Percentiles rank a stretch among this genome's conserved stretches.
Conservation (phyloP, 371 early-diverging fungal species). For the Smittium mucronatum region DNA sequence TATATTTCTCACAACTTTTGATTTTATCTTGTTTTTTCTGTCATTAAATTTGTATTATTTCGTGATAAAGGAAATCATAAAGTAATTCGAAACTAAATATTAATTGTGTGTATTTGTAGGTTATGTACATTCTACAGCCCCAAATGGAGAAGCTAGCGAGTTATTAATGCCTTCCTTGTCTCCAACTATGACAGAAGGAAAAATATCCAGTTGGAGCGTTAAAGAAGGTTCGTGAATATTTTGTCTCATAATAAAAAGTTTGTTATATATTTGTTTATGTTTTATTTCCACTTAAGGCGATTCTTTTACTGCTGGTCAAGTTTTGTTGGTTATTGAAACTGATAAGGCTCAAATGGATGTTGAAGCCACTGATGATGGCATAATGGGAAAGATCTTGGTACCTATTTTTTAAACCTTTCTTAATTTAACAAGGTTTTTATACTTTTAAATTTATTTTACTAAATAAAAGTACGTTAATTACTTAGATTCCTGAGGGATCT, state of each 20-base stretch:
- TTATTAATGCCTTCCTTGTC: constrained; percentile 89
- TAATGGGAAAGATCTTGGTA: constrained; percentile 80
- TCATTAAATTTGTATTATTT: too few species aligned
- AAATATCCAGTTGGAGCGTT: constrained; percentile 79
- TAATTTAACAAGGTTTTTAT: too few species aligned
- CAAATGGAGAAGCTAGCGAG: constrained; percentile 17
- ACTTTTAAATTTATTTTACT: neutral
- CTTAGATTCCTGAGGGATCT: constrained; percentile 39
- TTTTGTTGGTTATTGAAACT: constrained; percentile 76
- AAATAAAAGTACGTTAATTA: neutral
- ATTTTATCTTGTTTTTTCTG: too few species aligned
- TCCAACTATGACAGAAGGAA: constrained; percentile 96
- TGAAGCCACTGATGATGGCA: constrained; percentile 88
- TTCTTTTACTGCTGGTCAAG: constrained; percentile 69
- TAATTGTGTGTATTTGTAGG: too few species aligned
- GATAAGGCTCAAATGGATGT: constrained; percentile 97
- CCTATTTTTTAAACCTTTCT: constrained; percentile 24
- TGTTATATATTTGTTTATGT: constrained; percentile 10
- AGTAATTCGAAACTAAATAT: too few species aligned
- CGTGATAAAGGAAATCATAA: too few species aligned
- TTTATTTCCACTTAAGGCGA: constrained; percentile 45
- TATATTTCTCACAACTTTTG: too few species aligned
- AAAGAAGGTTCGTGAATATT: constrained; percentile 43
- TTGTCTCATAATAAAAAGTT: neutral
- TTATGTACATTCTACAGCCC: neutral